Conservation (phyloP, 1,139 yeast genomes). For the Fermentozyma sake region DNA sequence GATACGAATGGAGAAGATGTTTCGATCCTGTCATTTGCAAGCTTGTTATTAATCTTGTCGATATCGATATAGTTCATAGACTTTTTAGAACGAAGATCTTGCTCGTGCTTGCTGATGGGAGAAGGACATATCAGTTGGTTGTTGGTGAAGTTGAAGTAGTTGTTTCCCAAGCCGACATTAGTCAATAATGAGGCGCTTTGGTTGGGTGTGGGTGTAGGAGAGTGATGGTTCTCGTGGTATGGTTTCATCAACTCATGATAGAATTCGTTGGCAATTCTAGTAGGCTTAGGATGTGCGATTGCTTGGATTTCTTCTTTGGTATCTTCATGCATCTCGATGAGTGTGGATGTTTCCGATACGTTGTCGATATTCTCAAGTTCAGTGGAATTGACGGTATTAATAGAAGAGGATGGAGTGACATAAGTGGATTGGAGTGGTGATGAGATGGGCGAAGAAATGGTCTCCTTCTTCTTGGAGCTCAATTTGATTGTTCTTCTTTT, state of each 20-base stretch:
- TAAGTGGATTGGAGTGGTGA: constrained; percentile 1
- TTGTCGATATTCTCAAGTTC: constrained; percentile 4
- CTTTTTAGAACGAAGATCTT: constrained; percentile 16
- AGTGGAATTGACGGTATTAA: constrained; percentile 3
- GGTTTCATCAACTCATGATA: constrained; percentile 11
- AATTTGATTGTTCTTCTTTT: constrained; percentile 47
- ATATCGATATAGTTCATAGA: constrained; percentile 34
- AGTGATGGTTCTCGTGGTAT: constrained; percentile 4
- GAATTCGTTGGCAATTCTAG: constrained; percentile 15
- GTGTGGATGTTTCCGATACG: constrained; percentile 13
- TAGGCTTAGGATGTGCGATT: constrained; percentile 25
- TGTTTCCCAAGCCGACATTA: constrained; percentile 37
- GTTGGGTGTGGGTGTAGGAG: constrained; percentile 6
- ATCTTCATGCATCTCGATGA: constrained; percentile 5
- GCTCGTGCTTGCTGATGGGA: constrained; percentile 14
- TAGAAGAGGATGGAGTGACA: constrained; percentile 3
- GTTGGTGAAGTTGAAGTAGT: constrained; percentile 29
- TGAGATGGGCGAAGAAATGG: constrained; percentile 2
- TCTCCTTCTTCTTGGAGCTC: constrained; percentile 16
- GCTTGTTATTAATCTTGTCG: constrained; percentile 20
- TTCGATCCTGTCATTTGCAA: no score
- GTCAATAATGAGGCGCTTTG: constrained; percentile 8
- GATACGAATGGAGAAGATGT: no score
- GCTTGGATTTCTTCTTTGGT: constrained; percentile 2
- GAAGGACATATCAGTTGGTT: no score